Base-by-base conservation (phyloP, 371 early-diverging fungal species). In the Fennellomyces sp. region DNA sequence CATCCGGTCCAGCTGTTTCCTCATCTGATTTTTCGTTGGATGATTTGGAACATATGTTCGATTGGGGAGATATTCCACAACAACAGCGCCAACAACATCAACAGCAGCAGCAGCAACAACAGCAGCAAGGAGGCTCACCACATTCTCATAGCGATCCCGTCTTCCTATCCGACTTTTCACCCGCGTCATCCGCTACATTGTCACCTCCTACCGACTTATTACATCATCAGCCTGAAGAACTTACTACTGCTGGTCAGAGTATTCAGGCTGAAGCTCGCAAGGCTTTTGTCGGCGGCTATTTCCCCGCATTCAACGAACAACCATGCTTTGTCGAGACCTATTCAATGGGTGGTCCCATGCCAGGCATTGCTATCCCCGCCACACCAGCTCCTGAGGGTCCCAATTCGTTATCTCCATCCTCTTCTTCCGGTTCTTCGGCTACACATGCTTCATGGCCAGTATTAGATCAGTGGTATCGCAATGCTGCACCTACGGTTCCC, bases 371-470 rank as follows among this genome's bases (percentile, higher is more conserved):
- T 48, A 68, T 65, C 2, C 60, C 63, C 36, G 57, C 65, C 2
- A 72, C 70, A 0, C 63, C 78, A 0, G 50, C 68, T 19, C 62
- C 69, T 0, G 72, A 72, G 25, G 66, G 51, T 51, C 64, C 11
- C 60, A 60, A 11, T 19, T 67, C 41, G 60, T 64, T 70, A 60
- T 72, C 30, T 67, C 73, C 26, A 56, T 58, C 65, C 56, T 33
- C 76, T 60, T 41, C 77, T n/a, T 71, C 73, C 2, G 72, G 76
- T 5, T 70, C 76, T 28, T 73, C 72, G 17, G 66, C 70, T 17
- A 51, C 28, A 11, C 28, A 51, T 51, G 51, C 33, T 31, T 51
- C 33, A 13, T 30, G 33, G 33, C 51, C 51, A 51, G 51, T 28
- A 5, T 51, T 28, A 23, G 51, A 51, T 4, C 33, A 30, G 23